Conservation (phyloP, 1,284 basidiomycete species). For the Malassezia nana region DNA sequence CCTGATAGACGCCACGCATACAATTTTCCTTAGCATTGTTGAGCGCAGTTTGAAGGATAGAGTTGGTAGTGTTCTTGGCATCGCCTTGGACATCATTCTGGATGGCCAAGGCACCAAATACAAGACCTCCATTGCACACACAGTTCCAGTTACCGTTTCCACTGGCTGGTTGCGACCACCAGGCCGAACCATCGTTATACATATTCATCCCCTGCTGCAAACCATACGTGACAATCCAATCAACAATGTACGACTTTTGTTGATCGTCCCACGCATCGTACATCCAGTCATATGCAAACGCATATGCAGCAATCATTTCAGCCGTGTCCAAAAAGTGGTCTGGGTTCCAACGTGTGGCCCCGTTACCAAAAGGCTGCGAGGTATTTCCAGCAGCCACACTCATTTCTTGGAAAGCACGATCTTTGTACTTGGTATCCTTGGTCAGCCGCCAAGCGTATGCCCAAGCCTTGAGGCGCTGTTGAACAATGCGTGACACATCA, state of each 20-base stretch:
- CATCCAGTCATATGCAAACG: conserved; percentile 86
- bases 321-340: conserved; percentile 86
- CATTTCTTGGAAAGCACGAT: conserved; percentile 73
- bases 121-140: conserved; percentile 84
- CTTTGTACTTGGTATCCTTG: conserved; percentile 78
- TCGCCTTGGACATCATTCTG: conserved; percentile 61
- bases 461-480: conserved; percentile 82
- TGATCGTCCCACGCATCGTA: conserved; percentile 70
- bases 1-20: conserved; percentile 55
- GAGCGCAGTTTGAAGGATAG: conserved; percentile 61
- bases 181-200: conserved; percentile 46
- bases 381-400: conserved; percentile 48
- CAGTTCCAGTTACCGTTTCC: conserved; percentile 88
- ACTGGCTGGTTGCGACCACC: conserved; percentile 50
- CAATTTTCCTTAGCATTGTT: conserved; percentile 72
- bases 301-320: conserved; percentile 59
- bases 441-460: conserved; percentile 83
- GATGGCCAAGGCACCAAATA: conserved; percentile 80
- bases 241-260: conserved; percentile 63
- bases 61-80: conserved; percentile 60
- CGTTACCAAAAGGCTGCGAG: conserved; percentile 54
- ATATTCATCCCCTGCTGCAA: conserved; percentile 52
- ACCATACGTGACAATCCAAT: conserved; percentile 69
- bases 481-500: conserved; percentile 79
- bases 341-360: conserved; percentile 61